phyloP scores from a whole-genome alignment of 768 basidiomycete species.

The Antrodiella citrinella region DNA sequence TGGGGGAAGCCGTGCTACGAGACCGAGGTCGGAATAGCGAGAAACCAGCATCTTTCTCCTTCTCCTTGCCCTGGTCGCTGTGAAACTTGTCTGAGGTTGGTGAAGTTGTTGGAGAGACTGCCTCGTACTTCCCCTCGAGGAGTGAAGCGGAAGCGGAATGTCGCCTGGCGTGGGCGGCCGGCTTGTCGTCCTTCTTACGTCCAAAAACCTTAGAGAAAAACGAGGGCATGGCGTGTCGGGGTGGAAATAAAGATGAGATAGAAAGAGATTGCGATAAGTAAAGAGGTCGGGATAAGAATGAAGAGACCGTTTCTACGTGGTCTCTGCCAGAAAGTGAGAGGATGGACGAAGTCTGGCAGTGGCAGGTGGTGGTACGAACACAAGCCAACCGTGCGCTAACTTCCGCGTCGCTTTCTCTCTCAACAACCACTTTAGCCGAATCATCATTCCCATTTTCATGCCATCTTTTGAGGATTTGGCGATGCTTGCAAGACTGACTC shows the following conservation, averaged over 20 bases:
- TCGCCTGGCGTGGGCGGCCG: conserved; percentile 19
- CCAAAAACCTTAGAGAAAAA: conserved; percentile 75
- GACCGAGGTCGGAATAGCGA: conserved; percentile 44
- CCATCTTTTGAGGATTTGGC: too few relatives aligned
- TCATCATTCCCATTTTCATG: too few relatives aligned
- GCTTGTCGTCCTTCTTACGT: conserved; percentile 59
- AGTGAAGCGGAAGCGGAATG: conserved; percentile 27
- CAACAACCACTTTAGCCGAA: too few relatives aligned
- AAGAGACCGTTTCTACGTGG: neutral
- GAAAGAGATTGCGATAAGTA: neutral
- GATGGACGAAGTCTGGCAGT: neutral
- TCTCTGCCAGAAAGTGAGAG: neutral
- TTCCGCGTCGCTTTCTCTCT: too few relatives aligned
- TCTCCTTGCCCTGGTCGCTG: conserved; percentile 25
- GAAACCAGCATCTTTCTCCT: conserved; percentile 35
- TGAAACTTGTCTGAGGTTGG: conserved; percentile 24
- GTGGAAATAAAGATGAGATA: neutral
- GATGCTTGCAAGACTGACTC: too few relatives aligned
- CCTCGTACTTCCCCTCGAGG: conserved; percentile 71
- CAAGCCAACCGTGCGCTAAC: neutral
- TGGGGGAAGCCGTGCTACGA: conserved; percentile 24
- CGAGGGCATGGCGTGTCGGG: conserved; percentile 38
- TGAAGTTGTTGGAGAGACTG: conserved; percentile 42
- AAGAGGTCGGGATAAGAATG: neutral
- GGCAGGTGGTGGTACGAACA: neutral